Conservation (phyloP, 2,329 filamentous ascomycete genomes). For the Cytospora mali region DNA sequence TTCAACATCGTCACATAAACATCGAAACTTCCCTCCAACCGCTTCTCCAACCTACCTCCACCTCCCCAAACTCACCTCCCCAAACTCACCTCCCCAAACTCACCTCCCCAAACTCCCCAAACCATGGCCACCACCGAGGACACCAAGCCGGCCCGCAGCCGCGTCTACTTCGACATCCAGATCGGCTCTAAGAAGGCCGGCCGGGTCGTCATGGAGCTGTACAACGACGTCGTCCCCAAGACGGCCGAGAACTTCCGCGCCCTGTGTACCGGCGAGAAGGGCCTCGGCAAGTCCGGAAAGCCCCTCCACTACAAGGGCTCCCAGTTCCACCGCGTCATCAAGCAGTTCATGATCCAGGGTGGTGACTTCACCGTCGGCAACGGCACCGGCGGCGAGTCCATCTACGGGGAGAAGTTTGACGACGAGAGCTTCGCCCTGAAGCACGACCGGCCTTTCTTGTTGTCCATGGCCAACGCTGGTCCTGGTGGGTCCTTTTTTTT, state of each 20-base stretch:
- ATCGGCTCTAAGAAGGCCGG: conserved; percentile 75
- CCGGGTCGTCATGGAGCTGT: conserved; percentile 85
- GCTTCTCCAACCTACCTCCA: neutral
- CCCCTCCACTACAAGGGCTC: conserved; percentile 92
- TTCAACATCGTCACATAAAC: neutral
- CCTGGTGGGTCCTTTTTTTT: conserved; percentile 63
- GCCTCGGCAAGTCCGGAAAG: conserved; percentile 77
- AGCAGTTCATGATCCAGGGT: conserved; percentile 98
- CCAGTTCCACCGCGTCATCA: conserved; percentile 94
- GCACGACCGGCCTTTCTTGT: conserved; percentile 89
- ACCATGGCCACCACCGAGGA: conserved; percentile 46
- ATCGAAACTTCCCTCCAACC: neutral
- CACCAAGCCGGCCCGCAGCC: conserved; percentile 59
- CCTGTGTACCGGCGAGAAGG: conserved; percentile 94
- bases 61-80: neutral
- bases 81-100: neutral
- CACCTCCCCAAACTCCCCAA: conserved; percentile 17
- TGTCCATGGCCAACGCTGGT: conserved; percentile 98
- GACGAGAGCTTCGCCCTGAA: conserved; percentile 94
- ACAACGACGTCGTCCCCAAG: conserved; percentile 78
- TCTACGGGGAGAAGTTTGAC: conserved; percentile 96
- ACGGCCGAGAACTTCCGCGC: conserved; percentile 96
- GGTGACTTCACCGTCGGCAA: conserved; percentile 96
- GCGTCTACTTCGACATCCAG: conserved; percentile 91
- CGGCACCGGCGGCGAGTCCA: conserved; percentile 93